Evolutionary conservation across 495 filamentous ascomycete species (phyloP), one percentile per base, ranked within the genome.

Genomic region (Pyronema omphalodes): DNA sequence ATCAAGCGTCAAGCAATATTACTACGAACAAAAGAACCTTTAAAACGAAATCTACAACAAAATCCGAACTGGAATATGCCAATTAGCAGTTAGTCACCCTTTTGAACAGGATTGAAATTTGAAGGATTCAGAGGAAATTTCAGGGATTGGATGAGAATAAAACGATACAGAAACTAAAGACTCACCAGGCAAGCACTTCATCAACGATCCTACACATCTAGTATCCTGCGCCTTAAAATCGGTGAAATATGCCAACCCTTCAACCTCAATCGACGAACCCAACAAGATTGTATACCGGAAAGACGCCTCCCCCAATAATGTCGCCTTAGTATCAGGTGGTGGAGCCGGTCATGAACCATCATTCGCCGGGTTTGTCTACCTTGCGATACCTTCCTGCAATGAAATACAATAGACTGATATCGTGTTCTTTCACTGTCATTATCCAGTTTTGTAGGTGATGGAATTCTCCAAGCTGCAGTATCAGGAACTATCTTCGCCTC

Each of bases 401-500:
- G 12, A 34, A 6, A 44, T 11, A 8, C 37, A 23, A 29, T 29
- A 29, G 23, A 29, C 23, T 29, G 23, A 37, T 41, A 44, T 36
- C 33, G 11, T 18, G 7, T 18, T 18, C 6, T 14, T 18, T 40
- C 6, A 44, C 41, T 57, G 51, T 53, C 19, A 12, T 8, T 37
- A 35, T 23, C 17, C 33, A 65, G 70, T 55, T 74, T 79, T 58
- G 77, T 81, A 37, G 77, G 77, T 11, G 60, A 67, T 1, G 91
- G 89, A 48, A 67, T 94, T n/a, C 77, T 95, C 17, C 80, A 79
- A 49, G 89, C 83, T 47, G 82, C 84, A 0, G 88, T 93, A 8
- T 85, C 88, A 0, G 91, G 91, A 1, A 88, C 86, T 0, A 93
- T 98, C 66, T 98, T 98, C 62, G 91, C 91, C 6, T 83, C 77